Evolutionary conservation across 1,284 basidiomycete species (phyloP).

Genomic region (Cerrena zonata): DNA sequence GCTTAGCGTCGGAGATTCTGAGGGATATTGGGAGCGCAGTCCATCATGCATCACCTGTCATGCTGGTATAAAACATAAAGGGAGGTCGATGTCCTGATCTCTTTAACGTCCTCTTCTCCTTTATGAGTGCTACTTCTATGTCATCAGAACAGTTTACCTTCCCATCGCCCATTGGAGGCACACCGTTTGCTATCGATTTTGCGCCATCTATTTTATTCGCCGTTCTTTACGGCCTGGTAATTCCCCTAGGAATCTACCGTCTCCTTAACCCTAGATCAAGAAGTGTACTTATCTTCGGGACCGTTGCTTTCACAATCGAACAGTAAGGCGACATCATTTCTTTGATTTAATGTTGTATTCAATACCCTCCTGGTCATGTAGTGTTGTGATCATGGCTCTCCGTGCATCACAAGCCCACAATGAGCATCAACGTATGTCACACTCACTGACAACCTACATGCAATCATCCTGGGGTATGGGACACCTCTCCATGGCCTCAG

Average conservation of each 20-base stretch:
- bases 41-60: too few relatives aligned
- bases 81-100: too few relatives aligned
- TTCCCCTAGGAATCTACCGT: slow-evolving; percentile 14
- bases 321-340: slow-evolving; percentile 9
- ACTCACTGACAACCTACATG: slow-evolving; percentile 26
- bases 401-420: slow-evolving; percentile 25
- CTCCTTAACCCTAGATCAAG: slow-evolving; percentile 10
- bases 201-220: slow-evolving; percentile 14
- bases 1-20: too few relatives aligned
- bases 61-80: too few relatives aligned
- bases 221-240: slow-evolving; percentile 14
- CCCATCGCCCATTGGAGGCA: slow-evolving; percentile 15
- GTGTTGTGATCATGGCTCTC: slow-evolving; percentile 23
- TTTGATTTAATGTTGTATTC: background rate
- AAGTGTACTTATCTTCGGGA: slow-evolving; percentile 12
- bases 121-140: too few relatives aligned
- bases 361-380: slow-evolving; percentile 2
- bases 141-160: slow-evolving; percentile 8
- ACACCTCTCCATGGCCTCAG: slow-evolving; percentile 26
- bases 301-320: slow-evolving; percentile 12
- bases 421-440: slow-evolving; percentile 15
- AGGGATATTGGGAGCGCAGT: too few relatives aligned
- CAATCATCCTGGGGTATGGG: slow-evolving; percentile 27
- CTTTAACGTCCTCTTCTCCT: too few relatives aligned
- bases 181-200: slow-evolving; percentile 12